phyloP scores from a whole-genome alignment of 331 rosid species.

The Quercus phellos region DNA sequence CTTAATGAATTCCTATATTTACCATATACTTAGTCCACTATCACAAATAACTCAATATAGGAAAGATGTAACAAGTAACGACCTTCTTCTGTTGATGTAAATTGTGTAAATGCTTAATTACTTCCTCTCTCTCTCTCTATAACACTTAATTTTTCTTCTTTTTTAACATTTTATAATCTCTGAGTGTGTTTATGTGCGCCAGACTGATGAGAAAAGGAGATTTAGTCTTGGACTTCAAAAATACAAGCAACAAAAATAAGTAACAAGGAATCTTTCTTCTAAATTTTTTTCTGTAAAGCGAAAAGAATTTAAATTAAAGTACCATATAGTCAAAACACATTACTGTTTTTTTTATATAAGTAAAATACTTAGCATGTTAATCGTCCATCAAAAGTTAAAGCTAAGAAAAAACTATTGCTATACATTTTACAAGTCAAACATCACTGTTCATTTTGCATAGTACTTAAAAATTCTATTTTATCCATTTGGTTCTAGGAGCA shows the following conservation, averaged over 20 bases:
- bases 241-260: not conserved
- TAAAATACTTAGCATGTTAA: not conserved
- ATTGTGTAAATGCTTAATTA: too few relatives aligned
- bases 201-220: not conserved
- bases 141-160: too few relatives aligned
- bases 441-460: not conserved
- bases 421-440: not conserved
- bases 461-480: too few relatives aligned
- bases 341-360: not conserved
- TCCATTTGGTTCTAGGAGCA: too few relatives aligned
- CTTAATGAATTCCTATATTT: too few relatives aligned
- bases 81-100: too few relatives aligned
- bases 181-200: not conserved
- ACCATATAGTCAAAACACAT: not conserved
- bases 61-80: too few relatives aligned
- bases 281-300: not conserved
- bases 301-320: not conserved
- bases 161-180: not conserved
- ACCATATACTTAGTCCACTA: too few relatives aligned
- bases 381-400: not conserved
- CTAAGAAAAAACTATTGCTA: not conserved
- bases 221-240: not conserved
- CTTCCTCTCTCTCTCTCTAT: too few relatives aligned
- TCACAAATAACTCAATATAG: too few relatives aligned
- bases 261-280: not conserved